These are phyloP conservation scores for Rhodomyrtus psidioides DNA, from an alignment of 441 rosid species.

Conservation along the genomic window DNA sequence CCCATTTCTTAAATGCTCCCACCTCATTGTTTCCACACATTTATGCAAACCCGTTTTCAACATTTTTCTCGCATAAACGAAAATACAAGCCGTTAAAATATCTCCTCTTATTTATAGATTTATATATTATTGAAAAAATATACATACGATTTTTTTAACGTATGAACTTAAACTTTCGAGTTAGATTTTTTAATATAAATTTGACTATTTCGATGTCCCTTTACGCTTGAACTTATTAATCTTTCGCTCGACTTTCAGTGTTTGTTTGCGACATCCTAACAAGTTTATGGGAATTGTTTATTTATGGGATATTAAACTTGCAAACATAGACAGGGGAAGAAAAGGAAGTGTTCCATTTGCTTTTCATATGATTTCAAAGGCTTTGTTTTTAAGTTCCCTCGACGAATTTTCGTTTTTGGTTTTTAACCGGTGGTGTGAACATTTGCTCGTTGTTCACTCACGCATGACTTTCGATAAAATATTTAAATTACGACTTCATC, in stretches of 20 bases:
- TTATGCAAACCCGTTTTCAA: neutral
- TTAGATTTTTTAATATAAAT: neutral
- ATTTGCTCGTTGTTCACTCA: no score
- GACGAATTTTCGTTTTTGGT: no score
- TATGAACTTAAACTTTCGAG: neutral
- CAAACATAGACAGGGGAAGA: neutral
- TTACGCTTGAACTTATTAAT: neutral
- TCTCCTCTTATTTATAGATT: no score
- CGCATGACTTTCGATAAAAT: no score
- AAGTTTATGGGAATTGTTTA: neutral
- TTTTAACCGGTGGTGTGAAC: no score
- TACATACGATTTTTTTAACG: fast-evolving
- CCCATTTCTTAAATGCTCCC: neutral
- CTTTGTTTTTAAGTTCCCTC: no score
- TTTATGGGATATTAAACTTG: neutral
- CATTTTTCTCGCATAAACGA: neutral
- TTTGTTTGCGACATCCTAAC: neutral
- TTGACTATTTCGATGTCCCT: no score
- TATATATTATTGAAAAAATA: no score
- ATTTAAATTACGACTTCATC: no score
- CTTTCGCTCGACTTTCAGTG: neutral
- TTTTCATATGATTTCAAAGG: neutral
- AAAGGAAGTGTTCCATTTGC: neutral
- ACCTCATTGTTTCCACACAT: neutral
- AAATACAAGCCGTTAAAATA: neutral